Evolutionary conservation across 202 grass and related monocot species (phyloP).

Genomic region (Schoenoplectus tabernaemontani): DNA sequence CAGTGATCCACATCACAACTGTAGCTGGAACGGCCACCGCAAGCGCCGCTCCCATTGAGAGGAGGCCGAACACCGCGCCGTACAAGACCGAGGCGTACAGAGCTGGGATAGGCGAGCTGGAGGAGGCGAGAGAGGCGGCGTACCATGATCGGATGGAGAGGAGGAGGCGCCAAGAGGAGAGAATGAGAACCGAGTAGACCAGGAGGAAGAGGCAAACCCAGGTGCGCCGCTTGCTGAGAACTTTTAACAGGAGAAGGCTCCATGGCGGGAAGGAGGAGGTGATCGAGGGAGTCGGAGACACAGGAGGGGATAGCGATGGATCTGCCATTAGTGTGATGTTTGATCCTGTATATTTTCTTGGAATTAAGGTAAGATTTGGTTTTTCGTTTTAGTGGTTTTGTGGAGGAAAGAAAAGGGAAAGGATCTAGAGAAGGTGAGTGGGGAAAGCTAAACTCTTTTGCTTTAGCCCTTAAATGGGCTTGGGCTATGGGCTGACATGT

Average conservation of each 20-base stretch:
- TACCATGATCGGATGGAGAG: conserved; percentile 71
- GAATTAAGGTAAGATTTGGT: conserved; percentile 22
- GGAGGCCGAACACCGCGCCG: conserved; percentile 75
- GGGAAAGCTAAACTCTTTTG: conserved; percentile 17
- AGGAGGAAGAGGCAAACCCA: conserved; percentile 69
- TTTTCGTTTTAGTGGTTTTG: conserved; percentile 32
- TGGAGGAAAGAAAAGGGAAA: conserved; percentile 37
- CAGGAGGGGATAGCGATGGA: conserved; percentile 34
- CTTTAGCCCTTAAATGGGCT: conserved; percentile 5
- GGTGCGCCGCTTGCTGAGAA: conserved; percentile 55
- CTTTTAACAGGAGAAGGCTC: conserved; percentile 40
- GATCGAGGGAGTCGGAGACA: conserved; percentile 33
- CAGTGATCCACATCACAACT: conserved; percentile 72
- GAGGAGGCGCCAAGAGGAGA: conserved; percentile 57
- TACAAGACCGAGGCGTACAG: conserved; percentile 78
- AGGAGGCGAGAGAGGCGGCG: conserved; percentile 2
- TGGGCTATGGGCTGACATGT: neutral
- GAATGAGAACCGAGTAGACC: conserved; percentile 65
- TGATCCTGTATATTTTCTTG: neutral
- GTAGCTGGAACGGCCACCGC: conserved; percentile 72
- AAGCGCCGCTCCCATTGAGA: conserved; percentile 67
- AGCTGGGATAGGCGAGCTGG: conserved; percentile 28
- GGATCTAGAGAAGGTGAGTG: neutral
- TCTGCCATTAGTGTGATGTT: conserved; percentile 9
- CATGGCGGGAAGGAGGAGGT: conserved; percentile 34